These are phyloP conservation scores for Mortierella claussenii DNA, from an alignment of 192 early-diverging fungal genomes.

Conservation along the genomic window DNA sequence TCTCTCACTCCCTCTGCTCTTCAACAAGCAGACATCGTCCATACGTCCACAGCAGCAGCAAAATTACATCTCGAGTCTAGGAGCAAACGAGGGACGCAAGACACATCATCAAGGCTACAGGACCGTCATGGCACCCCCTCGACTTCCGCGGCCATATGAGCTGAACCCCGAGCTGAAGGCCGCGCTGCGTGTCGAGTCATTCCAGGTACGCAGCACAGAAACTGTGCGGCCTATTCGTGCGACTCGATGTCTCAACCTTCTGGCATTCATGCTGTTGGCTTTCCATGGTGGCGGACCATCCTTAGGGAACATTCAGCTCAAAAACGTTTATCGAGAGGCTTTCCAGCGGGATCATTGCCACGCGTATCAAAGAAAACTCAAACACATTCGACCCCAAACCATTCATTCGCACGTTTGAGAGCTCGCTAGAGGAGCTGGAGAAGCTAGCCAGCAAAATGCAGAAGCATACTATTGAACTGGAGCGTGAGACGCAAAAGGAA, in stretches of 20 bases:
- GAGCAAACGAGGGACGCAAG: background rate
- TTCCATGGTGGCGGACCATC: too few species aligned
- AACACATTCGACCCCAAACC: slow-evolving; percentile 88
- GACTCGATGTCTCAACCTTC: background rate
- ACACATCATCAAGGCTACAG: slow-evolving; percentile 1
- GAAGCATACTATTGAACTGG: slow-evolving; percentile 86
- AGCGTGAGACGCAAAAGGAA: slow-evolving; percentile 77
- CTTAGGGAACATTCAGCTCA: slow-evolving; percentile 37
- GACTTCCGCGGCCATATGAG: slow-evolving; percentile 53
- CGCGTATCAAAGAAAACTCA: slow-evolving; percentile 44
- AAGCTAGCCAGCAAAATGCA: slow-evolving; percentile 80
- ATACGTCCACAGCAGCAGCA: too few species aligned
- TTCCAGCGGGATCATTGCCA: slow-evolving; percentile 41
- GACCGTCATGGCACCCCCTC: slow-evolving; percentile 27
- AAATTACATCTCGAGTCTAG: background rate
- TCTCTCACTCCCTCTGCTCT: too few species aligned
- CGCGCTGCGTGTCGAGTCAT: slow-evolving; percentile 57
- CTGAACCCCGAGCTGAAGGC: slow-evolving; percentile 56
- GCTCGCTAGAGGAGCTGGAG: slow-evolving; percentile 84
- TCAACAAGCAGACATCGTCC: too few species aligned
- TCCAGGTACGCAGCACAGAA: slow-evolving; percentile 70
- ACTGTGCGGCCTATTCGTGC: slow-evolving; percentile 44
- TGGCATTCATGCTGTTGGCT: background rate
- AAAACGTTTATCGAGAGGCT: slow-evolving; percentile 36
- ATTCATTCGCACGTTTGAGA: slow-evolving; percentile 93